Percentiles rank a stretch among this genome's conserved stretches.
phyloP scores from a whole-genome alignment of 2,329 filamentous ascomycete species.

The Arthrobotrys musiformis region DNA sequence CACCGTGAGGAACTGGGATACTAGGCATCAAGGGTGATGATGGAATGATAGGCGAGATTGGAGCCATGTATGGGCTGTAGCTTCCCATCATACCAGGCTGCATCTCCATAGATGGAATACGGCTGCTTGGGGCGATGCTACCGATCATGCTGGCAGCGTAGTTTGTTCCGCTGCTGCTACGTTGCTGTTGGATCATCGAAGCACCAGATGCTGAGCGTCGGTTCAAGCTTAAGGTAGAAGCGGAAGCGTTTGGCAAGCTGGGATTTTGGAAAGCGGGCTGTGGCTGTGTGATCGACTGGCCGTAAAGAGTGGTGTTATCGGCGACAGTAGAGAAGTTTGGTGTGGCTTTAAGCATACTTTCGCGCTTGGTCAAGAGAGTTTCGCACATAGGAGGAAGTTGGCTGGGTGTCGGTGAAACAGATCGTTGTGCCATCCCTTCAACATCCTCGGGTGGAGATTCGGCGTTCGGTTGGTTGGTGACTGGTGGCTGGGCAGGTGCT shows the following conservation, averaged over 20 bases:
- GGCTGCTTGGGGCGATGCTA: conserved; percentile 37
- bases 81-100: conserved; percentile 26
- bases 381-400: conserved; percentile 58
- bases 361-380: conserved; percentile 69
- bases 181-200: conserved; percentile 32
- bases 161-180: conserved; percentile 48
- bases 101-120: conserved; percentile 57
- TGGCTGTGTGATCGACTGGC: conserved; percentile 32
- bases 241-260: conserved; percentile 22
- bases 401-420: conserved; percentile 4
- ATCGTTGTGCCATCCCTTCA: conserved; percentile 4
- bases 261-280: conserved; percentile 25
- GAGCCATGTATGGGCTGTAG: conserved; percentile 21
- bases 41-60: neutral
- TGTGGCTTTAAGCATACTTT: conserved; percentile 65
- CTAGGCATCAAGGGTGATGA: conserved; percentile 25
- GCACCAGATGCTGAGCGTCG: conserved; percentile 31
- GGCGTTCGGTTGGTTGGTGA: conserved; percentile 48
- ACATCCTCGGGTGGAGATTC: conserved; percentile 51
- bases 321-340: conserved; percentile 57
- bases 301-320: conserved; percentile 41
- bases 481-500: conserved; percentile 38
- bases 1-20: conserved; percentile 45
- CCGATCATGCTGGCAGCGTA: conserved; percentile 47
- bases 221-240: conserved; percentile 24